Percentiles rank a stretch among this genome's conserved stretches.
phyloP scores from a whole-genome alignment of 192 early-diverging fungal species.

The Podila epicladia region DNA sequence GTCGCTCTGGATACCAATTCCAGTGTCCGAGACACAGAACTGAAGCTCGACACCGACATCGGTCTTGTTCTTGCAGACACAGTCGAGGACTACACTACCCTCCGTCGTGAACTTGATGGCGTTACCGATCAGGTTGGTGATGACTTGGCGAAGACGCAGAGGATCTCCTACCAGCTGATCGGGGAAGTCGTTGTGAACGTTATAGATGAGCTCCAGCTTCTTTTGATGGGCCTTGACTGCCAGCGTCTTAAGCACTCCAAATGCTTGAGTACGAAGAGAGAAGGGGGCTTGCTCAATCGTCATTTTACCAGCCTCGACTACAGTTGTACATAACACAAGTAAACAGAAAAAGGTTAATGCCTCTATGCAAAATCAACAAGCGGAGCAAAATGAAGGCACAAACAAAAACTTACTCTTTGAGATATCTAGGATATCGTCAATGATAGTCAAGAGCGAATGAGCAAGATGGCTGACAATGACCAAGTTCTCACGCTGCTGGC shows the following conservation, averaged over 20 bases:
- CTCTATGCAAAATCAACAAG: not conserved
- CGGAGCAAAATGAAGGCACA: too few species aligned
- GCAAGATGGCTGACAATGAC: slow-evolving; percentile 80
- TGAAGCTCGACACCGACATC: slow-evolving; percentile 64
- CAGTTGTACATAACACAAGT: not conserved
- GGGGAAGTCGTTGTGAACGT: slow-evolving; percentile 74
- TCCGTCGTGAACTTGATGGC: slow-evolving; percentile 88
- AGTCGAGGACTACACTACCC: slow-evolving; percentile 73
- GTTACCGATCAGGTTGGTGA: slow-evolving; percentile 87
- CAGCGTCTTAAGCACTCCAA: slow-evolving; percentile 76
- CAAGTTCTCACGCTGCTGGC: slow-evolving; percentile 83
- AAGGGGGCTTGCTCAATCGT: slow-evolving; percentile 78
- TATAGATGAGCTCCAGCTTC: slow-evolving; percentile 73
- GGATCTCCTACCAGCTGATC: slow-evolving; percentile 81
- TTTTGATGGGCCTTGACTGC: slow-evolving; percentile 80
- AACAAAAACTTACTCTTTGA: slow-evolving; percentile 65
- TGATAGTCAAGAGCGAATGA: slow-evolving; percentile 77
- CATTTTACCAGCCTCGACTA: slow-evolving; percentile 86
- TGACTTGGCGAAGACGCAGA: slow-evolving; percentile 77
- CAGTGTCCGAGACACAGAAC: slow-evolving; percentile 81
- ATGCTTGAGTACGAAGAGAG: slow-evolving; percentile 66
- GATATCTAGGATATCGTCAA: slow-evolving; percentile 88
- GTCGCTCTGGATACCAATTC: slow-evolving; percentile 86
- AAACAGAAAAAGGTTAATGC: not conserved
- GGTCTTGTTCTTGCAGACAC: slow-evolving; percentile 45